Conservation (phyloP, 2,329 filamentous ascomycete genomes). For the Fusarium foetens region DNA sequence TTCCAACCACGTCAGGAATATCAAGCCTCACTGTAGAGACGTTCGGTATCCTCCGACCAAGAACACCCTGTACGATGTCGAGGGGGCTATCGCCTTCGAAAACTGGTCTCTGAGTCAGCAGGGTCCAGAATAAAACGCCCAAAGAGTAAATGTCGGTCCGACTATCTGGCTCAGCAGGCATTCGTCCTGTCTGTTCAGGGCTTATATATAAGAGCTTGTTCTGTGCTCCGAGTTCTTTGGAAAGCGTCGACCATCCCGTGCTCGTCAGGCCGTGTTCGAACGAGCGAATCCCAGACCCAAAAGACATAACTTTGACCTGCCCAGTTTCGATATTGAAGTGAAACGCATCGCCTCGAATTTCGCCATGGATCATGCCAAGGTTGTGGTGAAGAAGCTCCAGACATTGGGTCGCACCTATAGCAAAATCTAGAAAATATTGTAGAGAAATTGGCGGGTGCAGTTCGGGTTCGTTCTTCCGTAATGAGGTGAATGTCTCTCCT, state of each 20-base stretch:
- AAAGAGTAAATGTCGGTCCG: constrained; percentile 94
- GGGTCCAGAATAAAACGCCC: constrained; percentile 88
- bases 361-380: constrained; percentile 86
- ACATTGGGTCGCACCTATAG: constrained; percentile 86
- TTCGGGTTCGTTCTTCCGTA: constrained; percentile 56
- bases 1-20: constrained; percentile 82
- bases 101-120: constrained; percentile 81
- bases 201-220: constrained; percentile 93
- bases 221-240: constrained; percentile 84
- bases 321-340: constrained; percentile 80
- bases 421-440: constrained; percentile 86
- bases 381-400: constrained; percentile 92
- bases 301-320: constrained; percentile 81
- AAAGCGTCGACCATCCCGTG: constrained; percentile 85
- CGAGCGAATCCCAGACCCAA: constrained; percentile 85
- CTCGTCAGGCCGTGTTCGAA: constrained; percentile 91
- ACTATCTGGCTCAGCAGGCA: constrained; percentile 90
- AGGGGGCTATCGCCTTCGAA: constrained; percentile 84
- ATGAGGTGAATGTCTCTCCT: constrained; percentile 61
- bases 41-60: constrained; percentile 80
- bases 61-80: constrained; percentile 90
- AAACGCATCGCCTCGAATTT: constrained; percentile 90
- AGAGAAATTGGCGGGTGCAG: constrained; percentile 73
- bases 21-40: constrained; percentile 83
- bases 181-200: constrained; percentile 91